These are phyloP conservation scores for Scutellaria minor DNA, from an alignment of 257 asterid species.

Conservation along the genomic window DNA sequence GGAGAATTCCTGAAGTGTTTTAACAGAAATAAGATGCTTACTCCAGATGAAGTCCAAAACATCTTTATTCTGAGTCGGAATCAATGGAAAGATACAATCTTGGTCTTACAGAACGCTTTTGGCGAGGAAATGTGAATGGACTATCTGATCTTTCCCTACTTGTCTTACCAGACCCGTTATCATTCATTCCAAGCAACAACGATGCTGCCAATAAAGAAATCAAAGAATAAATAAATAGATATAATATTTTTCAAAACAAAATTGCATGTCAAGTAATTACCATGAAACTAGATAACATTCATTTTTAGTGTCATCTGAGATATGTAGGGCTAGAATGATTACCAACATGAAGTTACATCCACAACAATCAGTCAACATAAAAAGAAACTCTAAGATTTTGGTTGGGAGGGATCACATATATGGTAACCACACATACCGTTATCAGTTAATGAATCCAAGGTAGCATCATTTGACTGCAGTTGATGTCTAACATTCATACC, in stretches of 20 bases:
- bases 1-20: not conserved
- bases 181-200: conserved; percentile 67
- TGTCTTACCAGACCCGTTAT: conserved; percentile 55
- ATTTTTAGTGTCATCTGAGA: too few species aligned
- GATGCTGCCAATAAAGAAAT: conserved; percentile 61
- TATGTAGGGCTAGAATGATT: too few species aligned
- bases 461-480: conserved; percentile 51
- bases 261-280: not conserved
- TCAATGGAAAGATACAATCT: conserved; percentile 80
- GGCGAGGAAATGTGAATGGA: conserved; percentile 91
- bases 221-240: not conserved
- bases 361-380: too few species aligned
- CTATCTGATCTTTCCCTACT: conserved; percentile 85
- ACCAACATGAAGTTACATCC: too few species aligned
- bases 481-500: conserved; percentile 57
- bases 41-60: not conserved
- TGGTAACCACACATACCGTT: conserved; percentile 49
- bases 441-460: conserved; percentile 63
- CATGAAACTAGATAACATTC: too few species aligned
- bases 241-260: not conserved
- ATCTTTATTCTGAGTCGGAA: conserved; percentile 80
- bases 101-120: conserved; percentile 94
- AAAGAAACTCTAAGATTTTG: not conserved
- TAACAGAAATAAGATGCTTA: not conserved
- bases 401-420: not conserved